Evolutionary conservation across 139 green algal genomes (phyloP).

Genomic region (Chlamydomonas sphaeroides): DNA sequence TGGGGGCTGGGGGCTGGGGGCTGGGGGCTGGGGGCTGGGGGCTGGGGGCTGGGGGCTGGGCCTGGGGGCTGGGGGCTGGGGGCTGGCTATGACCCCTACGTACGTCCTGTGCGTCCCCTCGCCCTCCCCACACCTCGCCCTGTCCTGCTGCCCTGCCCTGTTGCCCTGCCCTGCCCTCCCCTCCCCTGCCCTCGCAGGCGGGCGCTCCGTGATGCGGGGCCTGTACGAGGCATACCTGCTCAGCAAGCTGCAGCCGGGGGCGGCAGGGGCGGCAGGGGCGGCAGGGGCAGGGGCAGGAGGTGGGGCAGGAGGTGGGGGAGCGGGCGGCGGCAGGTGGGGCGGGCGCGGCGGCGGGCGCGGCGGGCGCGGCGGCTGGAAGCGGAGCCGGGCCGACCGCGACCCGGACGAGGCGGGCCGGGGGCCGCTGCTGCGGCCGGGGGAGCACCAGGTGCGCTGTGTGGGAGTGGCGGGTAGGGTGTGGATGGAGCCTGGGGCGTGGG

Average conservation of each 20-base stretch:
- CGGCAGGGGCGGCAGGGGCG: neutral
- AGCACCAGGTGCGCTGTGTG: neutral
- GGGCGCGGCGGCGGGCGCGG: neutral
- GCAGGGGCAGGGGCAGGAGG: neutral
- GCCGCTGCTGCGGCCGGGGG: neutral
- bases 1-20: too few species aligned
- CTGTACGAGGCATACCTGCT: conserved; percentile 72
- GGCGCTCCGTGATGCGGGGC: conserved; percentile 54
- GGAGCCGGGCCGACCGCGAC: neutral
- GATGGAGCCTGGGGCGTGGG: too few species aligned
- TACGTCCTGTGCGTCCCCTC: too few species aligned
- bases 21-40: too few species aligned
- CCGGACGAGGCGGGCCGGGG: neutral
- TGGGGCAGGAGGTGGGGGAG: neutral
- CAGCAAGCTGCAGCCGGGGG: conserved; percentile 44
- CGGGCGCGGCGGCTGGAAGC: conserved; percentile 20
- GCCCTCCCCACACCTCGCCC: neutral
- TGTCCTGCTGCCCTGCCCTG: neutral
- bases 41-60: too few species aligned
- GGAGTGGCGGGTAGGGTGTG: neutral
- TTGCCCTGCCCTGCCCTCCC: neutral
- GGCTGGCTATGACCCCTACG: too few species aligned
- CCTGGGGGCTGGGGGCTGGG: too few species aligned
- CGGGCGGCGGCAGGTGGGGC: neutral
- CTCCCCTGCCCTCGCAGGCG: conserved; percentile 15